These are phyloP conservation scores for Amanita pallidorosea DNA, from an alignment of 768 basidiomycete genomes.

Conservation along the genomic window DNA sequence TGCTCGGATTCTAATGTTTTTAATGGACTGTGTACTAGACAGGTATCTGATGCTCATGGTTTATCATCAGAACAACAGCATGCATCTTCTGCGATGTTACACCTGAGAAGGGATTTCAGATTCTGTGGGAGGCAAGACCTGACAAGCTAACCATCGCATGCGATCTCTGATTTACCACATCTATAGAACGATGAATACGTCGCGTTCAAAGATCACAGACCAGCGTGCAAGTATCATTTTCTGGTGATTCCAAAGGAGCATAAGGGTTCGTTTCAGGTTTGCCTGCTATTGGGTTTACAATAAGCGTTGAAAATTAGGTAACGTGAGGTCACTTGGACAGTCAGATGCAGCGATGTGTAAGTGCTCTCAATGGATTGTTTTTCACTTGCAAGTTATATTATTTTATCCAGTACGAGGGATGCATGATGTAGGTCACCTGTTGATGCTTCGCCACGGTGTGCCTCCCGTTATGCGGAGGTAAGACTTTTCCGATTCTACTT, in stretches of 20 bases:
- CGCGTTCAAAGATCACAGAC: slow-evolving; percentile 41
- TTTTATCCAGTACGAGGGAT: background rate
- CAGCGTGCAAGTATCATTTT: slow-evolving; percentile 38
- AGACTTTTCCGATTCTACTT: background rate
- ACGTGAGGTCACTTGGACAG: background rate
- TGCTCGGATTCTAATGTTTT: background rate
- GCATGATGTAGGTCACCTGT: background rate
- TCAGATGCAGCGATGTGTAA: background rate
- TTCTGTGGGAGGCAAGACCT: slow-evolving; percentile 35
- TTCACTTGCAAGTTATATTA: background rate
- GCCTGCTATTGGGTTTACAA: background rate
- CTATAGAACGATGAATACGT: slow-evolving; percentile 35
- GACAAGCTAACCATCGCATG: background rate
- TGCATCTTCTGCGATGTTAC: slow-evolving; percentile 38
- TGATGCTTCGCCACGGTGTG: background rate
- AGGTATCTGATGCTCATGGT: background rate
- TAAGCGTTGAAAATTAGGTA: background rate
- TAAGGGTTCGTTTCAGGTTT: slow-evolving; percentile 25
- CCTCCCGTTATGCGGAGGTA: slow-evolving; percentile 31
- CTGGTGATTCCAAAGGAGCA: slow-evolving; percentile 42
- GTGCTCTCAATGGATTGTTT: background rate
- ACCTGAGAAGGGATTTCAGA: slow-evolving; percentile 29
- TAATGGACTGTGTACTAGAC: background rate
- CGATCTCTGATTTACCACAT: background rate
- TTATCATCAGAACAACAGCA: background rate